Conservation (phyloP, 1,284 basidiomycete genomes). For the Sphaerobolus stellatus region DNA sequence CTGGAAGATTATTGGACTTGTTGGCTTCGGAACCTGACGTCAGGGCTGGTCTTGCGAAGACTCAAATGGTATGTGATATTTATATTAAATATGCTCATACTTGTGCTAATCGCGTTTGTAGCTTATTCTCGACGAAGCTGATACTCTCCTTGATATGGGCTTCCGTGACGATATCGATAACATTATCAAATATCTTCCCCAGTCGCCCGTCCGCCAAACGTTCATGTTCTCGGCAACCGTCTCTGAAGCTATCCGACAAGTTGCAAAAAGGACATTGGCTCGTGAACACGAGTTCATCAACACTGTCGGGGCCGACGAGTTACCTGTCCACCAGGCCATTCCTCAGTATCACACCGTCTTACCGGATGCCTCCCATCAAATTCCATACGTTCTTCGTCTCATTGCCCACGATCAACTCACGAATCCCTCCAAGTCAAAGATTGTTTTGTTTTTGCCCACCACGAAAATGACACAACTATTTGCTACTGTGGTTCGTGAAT, state of each 20-base stretch:
- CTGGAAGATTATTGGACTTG: constrained; percentile 86
- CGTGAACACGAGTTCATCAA: constrained; percentile 64
- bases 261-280: constrained; percentile 54
- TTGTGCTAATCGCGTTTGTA: constrained; percentile 32
- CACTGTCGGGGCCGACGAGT: constrained; percentile 52
- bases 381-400: constrained; percentile 79
- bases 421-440: constrained; percentile 72
- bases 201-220: constrained; percentile 73
- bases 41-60: constrained; percentile 49
- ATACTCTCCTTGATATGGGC: constrained; percentile 94
- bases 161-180: constrained; percentile 88
- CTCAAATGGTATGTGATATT: constrained; percentile 54
- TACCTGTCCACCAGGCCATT: constrained; percentile 75
- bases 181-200: constrained; percentile 72
- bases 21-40: constrained; percentile 64
- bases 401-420: constrained; percentile 88
- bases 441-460: constrained; percentile 88
- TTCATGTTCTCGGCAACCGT: constrained; percentile 94
- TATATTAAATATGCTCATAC: background rate
- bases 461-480: constrained; percentile 85
- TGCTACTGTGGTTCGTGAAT: constrained; percentile 58
- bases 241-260: constrained; percentile 61
- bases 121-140: constrained; percentile 94
- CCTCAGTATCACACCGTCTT: constrained; percentile 84
- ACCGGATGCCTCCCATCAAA: constrained; percentile 62